phyloP scores from a whole-genome alignment of 495 filamentous ascomycete genomes.

The Physcia stellaris region DNA sequence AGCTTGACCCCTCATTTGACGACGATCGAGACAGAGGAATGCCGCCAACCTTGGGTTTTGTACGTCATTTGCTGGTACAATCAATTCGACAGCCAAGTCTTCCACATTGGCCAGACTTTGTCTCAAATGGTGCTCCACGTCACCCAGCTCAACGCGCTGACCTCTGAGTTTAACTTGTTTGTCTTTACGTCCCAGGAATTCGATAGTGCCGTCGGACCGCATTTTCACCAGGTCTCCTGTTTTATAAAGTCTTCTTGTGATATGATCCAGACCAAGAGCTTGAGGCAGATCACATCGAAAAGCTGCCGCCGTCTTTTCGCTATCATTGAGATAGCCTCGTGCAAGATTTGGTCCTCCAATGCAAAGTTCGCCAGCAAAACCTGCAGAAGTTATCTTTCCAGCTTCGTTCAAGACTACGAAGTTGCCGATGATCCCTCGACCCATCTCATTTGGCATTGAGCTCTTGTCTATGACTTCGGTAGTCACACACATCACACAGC shows the following conservation, averaged over 20 bases:
- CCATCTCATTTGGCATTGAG: background rate
- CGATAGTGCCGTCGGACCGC: slow-evolving; percentile 36
- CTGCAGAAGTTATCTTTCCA: slow-evolving; percentile 18
- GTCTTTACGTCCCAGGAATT: slow-evolving; percentile 44
- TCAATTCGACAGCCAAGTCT: slow-evolving; percentile 31
- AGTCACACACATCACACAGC: background rate
- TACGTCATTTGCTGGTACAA: slow-evolving; percentile 22
- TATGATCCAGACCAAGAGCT: slow-evolving; percentile 4
- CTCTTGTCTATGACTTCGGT: background rate
- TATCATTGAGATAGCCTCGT: slow-evolving; percentile 24
- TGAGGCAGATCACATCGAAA: slow-evolving; percentile 17
- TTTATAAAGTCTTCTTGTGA: slow-evolving; percentile 17
- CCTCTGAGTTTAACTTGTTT: slow-evolving; percentile 56
- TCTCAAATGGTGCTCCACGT: slow-evolving; percentile 44
- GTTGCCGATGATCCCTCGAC: background rate
- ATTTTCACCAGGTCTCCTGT: slow-evolving; percentile 36
- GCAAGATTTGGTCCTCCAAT: slow-evolving; percentile 24
- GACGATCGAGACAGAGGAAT: slow-evolving; percentile 21
- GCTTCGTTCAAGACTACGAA: background rate
- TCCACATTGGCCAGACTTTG: slow-evolving; percentile 19
- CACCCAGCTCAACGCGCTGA: slow-evolving; percentile 50
- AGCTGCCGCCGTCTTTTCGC: slow-evolving; percentile 18
- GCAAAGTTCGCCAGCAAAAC: slow-evolving; percentile 24
- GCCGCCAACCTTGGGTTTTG: slow-evolving; percentile 22
- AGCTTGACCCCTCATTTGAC: slow-evolving; percentile 7